Percentiles rank a stretch among this genome's conserved stretches.
These are phyloP conservation scores for Camellia granthamiana DNA, from an alignment of 148 eudicot genomes.

Conservation along the genomic window DNA sequence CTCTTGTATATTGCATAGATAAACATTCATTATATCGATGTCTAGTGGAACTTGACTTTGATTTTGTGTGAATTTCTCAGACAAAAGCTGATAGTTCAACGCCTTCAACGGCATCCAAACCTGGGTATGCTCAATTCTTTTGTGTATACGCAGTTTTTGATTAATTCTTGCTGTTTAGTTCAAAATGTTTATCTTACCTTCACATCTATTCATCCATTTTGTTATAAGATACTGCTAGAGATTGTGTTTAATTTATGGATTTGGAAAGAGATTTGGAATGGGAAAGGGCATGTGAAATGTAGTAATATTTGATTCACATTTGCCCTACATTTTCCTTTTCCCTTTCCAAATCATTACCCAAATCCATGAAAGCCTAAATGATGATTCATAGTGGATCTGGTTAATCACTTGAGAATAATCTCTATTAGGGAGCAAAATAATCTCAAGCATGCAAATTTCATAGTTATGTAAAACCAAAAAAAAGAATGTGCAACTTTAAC, in stretches of 20 bases:
- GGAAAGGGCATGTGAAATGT: too few relatives aligned
- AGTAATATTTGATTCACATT: too few relatives aligned
- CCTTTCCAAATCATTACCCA: too few relatives aligned
- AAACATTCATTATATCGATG: neutral
- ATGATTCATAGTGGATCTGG: neutral
- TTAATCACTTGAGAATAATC: neutral
- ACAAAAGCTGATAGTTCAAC: conserved; percentile 43
- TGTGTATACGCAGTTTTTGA: conserved; percentile 8
- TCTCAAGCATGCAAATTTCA: neutral
- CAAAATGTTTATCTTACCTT: neutral
- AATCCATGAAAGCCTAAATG: neutral
- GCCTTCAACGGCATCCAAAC: conserved; percentile 44
- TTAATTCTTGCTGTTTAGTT: neutral
- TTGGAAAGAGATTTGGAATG: too few relatives aligned
- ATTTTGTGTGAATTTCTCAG: conserved; percentile 25
- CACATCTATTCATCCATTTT: neutral
- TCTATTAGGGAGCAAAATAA: neutral
- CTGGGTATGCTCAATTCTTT: conserved; percentile 41
- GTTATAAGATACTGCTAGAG: neutral
- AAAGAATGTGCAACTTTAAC: neutral
- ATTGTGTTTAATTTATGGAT: too few relatives aligned
- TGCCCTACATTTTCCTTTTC: too few relatives aligned
- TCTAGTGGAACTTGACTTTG: neutral
- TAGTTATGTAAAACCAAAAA: neutral
- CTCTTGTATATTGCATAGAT: neutral